Evolutionary conservation across 176 grass and related monocot genomes (phyloP).

Genomic region (Zea mays): DNA sequence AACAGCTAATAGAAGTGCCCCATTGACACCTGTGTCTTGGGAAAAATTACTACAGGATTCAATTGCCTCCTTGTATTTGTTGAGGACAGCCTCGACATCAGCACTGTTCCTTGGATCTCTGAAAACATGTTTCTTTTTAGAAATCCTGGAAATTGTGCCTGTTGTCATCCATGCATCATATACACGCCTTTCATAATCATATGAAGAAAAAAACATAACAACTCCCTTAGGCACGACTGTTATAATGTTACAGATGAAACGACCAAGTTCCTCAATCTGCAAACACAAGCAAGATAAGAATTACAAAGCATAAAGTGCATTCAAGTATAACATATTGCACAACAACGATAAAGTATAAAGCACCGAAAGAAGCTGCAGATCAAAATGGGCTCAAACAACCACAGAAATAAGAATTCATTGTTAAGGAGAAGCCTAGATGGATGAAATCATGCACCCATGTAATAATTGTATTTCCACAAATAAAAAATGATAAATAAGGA

Average conservation of each 20-base stretch:
- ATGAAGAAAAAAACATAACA: slow-evolving; percentile 82
- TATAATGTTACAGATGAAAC: slow-evolving; percentile 78
- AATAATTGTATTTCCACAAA: neutral
- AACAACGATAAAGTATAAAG: slow-evolving; percentile 20
- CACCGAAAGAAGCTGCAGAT: neutral
- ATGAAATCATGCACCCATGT: slow-evolving; percentile 5
- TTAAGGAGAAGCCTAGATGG: neutral
- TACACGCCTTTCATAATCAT: slow-evolving; percentile 75
- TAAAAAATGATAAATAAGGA: neutral
- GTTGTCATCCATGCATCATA: slow-evolving; percentile 79
- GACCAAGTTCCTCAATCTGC: slow-evolving; percentile 91
- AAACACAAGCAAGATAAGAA: slow-evolving; percentile 36
- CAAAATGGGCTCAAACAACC: neutral
- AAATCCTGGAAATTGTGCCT: slow-evolving; percentile 74
- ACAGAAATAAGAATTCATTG: neutral
- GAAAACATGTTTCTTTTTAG: slow-evolving; percentile 77
- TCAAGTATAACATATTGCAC: slow-evolving; percentile 12
- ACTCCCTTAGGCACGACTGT: slow-evolving; percentile 80
- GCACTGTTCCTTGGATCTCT: slow-evolving; percentile 83
- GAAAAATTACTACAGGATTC: slow-evolving; percentile 40
- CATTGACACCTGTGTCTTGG: slow-evolving; percentile 49
- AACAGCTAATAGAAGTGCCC: slow-evolving; percentile 81
- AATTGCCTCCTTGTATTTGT: slow-evolving; percentile 78
- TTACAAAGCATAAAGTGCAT: slow-evolving; percentile 30
- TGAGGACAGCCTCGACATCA: slow-evolving; percentile 67